Evolutionary conservation across 192 early-diverging fungal genomes (phyloP).

Genomic region (Ambispora gerdemannii): DNA sequence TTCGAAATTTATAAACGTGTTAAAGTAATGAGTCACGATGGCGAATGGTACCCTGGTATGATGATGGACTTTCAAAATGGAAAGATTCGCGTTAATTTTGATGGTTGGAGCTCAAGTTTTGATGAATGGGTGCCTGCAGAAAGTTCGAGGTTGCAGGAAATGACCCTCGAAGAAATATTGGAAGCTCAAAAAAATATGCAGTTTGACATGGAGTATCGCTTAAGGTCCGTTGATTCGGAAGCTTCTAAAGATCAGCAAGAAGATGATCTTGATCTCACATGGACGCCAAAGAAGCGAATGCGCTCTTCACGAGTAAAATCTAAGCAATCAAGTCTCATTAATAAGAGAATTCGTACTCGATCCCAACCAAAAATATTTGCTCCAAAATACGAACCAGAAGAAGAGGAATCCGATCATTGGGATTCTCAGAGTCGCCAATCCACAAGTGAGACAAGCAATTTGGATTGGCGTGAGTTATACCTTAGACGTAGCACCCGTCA

Average conservation of each 20-base stretch:
- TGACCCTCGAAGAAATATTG: constrained; percentile 32
- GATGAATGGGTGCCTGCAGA: constrained; percentile 56
- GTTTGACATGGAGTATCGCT: neutral
- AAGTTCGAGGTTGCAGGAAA: constrained; percentile 42
- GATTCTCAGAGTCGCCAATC: constrained; percentile 6
- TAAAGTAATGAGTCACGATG: constrained; percentile 43
- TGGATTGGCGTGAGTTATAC: constrained; percentile 27
- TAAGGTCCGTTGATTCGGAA: constrained; percentile 13
- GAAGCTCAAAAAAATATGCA: constrained; percentile 15
- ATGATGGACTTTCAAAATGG: constrained; percentile 43
- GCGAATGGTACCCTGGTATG: constrained; percentile 47
- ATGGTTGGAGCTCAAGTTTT: constrained; percentile 49
- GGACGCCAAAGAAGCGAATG: neutral
- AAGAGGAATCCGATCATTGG: neutral
- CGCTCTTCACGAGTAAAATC: neutral
- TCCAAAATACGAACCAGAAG: neutral
- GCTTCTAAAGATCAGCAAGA: no score
- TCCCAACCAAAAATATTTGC: neutral
- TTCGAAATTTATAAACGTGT: constrained; percentile 41
- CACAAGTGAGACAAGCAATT: neutral
- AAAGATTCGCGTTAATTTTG: constrained; percentile 48
- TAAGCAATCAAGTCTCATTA: neutral
- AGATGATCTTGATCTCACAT: neutral
- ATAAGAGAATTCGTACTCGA: neutral
- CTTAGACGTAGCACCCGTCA: constrained; percentile 18